A percentile compares a stretch with the other conserved stretches of the same genome.
Conservation (phyloP, 192 early-diverging fungal species). For the Backusella sp. region DNA sequence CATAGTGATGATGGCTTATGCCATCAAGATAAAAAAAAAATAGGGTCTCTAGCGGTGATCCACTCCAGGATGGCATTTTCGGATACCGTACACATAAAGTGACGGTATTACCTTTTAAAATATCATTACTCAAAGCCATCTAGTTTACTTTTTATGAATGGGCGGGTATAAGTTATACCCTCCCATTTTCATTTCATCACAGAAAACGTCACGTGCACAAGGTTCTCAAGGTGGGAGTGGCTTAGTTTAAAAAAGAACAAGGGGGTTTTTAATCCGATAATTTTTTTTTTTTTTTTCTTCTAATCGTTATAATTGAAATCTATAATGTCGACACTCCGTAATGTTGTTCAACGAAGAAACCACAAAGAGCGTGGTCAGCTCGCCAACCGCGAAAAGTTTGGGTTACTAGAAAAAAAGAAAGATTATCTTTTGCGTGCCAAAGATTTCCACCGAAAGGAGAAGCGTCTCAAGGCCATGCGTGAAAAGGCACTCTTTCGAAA, state of each 20-base stretch:
- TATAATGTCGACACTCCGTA: slow-evolving; percentile 69
- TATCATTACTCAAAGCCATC: too few relatives aligned
- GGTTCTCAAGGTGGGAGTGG: neutral
- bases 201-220: neutral
- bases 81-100: too few relatives aligned
- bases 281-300: neutral
- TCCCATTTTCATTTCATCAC: too few relatives aligned
- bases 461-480: slow-evolving; percentile 78
- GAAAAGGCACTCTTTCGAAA: slow-evolving; percentile 87
- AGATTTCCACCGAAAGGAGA: slow-evolving; percentile 88
- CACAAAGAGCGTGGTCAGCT: slow-evolving; percentile 89
- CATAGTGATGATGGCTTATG: too few relatives aligned
- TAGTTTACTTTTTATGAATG: too few relatives aligned
- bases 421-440: slow-evolving; percentile 95
- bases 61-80: too few relatives aligned
- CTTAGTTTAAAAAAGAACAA: neutral
- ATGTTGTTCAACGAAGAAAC: slow-evolving; percentile 81
- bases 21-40: too few relatives aligned
- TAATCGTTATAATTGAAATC: neutral
- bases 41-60: too few relatives aligned
- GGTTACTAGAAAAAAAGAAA: slow-evolving; percentile 96
- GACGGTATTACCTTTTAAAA: too few relatives aligned
- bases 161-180: too few relatives aligned
- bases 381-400: slow-evolving; percentile 57
- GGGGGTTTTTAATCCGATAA: neutral